Conservation (phyloP, 768 basidiomycete genomes). For the Serendipita vermifera region DNA sequence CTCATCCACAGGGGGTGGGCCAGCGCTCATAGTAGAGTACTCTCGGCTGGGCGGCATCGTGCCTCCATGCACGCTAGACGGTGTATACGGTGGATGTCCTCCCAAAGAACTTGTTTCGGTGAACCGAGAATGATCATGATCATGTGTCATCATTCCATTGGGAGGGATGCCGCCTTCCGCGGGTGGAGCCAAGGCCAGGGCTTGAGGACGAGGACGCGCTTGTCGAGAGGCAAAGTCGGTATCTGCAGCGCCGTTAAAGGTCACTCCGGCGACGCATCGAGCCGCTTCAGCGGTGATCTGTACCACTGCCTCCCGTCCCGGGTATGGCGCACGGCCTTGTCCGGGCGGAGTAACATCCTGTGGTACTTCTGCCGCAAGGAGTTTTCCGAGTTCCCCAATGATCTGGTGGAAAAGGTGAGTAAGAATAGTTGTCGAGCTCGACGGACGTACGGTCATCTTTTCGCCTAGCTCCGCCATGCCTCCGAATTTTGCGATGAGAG, state of each 20-base stretch:
- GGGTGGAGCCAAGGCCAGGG: too few species aligned
- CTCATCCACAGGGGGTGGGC: not conserved
- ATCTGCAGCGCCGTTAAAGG: conserved; percentile 11
- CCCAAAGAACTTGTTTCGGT: too few species aligned
- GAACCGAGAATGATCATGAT: too few species aligned
- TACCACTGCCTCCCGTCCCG: conserved; percentile 49
- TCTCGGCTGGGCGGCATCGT: not conserved
- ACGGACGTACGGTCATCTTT: conserved; percentile 43
- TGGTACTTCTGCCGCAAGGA: conserved; percentile 53
- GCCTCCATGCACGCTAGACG: not conserved
- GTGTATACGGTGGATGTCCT: not conserved
- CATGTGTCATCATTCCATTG: too few species aligned
- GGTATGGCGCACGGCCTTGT: conserved; percentile 57
- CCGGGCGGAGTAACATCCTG: conserved; percentile 74
- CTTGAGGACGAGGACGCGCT: too few species aligned
- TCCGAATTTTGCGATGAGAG: conserved; percentile 78
- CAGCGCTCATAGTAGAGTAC: too few species aligned
- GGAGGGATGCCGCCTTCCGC: too few species aligned
- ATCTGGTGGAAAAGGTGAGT: conserved; percentile 28
- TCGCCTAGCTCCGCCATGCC: conserved; percentile 74
- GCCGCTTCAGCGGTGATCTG: conserved; percentile 48
- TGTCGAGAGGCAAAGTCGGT: not conserved
- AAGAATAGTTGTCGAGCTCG: too few species aligned
- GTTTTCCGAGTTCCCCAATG: conserved; percentile 38
- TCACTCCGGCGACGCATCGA: conserved; percentile 22